These are phyloP conservation scores for Penicillium turbatum DNA, from an alignment of 495 filamentous ascomycete genomes.

Conservation along the genomic window DNA sequence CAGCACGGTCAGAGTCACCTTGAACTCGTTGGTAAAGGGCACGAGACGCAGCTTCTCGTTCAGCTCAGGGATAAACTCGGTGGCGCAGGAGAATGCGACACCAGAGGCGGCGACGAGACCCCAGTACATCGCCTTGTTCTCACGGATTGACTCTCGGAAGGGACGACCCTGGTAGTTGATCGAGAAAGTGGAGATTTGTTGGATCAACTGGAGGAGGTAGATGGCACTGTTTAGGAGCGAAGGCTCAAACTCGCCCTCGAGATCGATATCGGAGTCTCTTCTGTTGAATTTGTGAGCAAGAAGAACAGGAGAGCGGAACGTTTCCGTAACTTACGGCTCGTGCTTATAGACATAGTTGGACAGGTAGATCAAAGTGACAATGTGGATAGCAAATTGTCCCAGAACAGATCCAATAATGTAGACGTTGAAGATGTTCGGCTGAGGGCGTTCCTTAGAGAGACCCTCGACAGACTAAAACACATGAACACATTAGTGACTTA, in stretches of 20 bases:
- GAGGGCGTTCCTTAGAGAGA: constrained; percentile 92
- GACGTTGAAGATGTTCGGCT: constrained; percentile 97
- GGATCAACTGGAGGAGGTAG: constrained; percentile 96
- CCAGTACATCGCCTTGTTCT: constrained; percentile 98
- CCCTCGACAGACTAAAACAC: constrained; percentile 74
- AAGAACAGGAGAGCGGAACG: neutral
- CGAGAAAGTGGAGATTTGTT: constrained; percentile 98
- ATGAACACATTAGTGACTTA: constrained; percentile 18
- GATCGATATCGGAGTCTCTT: constrained; percentile 69
- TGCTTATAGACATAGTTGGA: constrained; percentile 79
- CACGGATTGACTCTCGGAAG: constrained; percentile 91
- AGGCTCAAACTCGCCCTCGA: constrained; percentile 92
- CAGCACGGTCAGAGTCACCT: constrained; percentile 71
- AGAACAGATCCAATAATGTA: constrained; percentile 99
- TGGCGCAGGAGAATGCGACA: constrained; percentile 93
- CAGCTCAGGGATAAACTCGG: constrained; percentile 91
- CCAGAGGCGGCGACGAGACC: constrained; percentile 83
- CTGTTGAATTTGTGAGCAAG: constrained; percentile 42
- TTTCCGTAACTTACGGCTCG: constrained; percentile 62
- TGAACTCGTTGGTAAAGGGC: constrained; percentile 89
- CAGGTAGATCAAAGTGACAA: constrained; percentile 90
- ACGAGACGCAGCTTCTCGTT: constrained; percentile 92
- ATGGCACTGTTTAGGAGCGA: constrained; percentile 95
- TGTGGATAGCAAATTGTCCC: constrained; percentile 95
- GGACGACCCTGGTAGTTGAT: constrained; percentile 99